Conservation (phyloP, 2,329 filamentous ascomycete genomes). For the Fusarium nygamai region DNA sequence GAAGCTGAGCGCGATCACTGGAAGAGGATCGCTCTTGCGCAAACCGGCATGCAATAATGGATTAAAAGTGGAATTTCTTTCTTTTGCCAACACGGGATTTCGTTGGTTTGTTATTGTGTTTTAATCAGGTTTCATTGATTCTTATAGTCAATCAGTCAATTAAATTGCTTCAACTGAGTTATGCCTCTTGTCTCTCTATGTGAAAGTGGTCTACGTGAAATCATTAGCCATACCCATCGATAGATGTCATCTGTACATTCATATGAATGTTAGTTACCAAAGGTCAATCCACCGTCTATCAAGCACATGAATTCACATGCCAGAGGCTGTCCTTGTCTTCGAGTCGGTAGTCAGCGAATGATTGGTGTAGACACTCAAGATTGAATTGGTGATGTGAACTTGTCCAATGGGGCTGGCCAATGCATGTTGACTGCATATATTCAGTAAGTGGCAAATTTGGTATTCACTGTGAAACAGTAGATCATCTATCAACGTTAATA, state of each 20-base stretch:
- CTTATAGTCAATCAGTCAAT: conserved; percentile 3
- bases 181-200: accelerated
- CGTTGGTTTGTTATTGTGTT: conserved; percentile 30
- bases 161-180: conserved; percentile 6
- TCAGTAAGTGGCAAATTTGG: background rate
- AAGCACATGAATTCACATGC: background rate
- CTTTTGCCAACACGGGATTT: conserved; percentile 38
- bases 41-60: conserved; percentile 48
- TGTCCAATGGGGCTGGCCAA: conserved; percentile 6
- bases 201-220: background rate
- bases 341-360: background rate
- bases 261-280: no score
- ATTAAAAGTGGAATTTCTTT: conserved; percentile 46
- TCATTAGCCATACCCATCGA: background rate
- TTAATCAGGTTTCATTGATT: conserved; percentile 31
- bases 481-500: background rate
- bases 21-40: conserved; percentile 65
- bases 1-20: conserved; percentile 73
- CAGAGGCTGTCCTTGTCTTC: background rate
- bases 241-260: no score
- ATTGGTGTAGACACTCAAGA: background rate
- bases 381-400: background rate
- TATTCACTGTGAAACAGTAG: background rate
- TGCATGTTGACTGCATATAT: background rate
- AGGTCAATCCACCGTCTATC: no score